These are phyloP conservation scores for Aspergillus ibericus DNA, from an alignment of 2,329 filamentous ascomycete species.

Conservation along the genomic window DNA sequence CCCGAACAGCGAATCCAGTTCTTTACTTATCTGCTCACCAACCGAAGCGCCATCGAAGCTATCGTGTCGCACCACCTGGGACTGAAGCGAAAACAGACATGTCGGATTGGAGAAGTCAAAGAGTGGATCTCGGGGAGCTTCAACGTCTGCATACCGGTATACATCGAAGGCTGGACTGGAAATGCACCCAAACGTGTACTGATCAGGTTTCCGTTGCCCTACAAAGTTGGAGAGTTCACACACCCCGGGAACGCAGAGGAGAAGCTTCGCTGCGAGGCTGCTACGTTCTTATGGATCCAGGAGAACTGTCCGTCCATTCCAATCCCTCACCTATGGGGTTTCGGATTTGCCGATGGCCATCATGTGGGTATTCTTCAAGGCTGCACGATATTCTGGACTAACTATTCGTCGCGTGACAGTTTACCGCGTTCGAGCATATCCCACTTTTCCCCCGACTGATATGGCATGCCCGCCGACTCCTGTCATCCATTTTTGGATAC, in stretches of 20 bases:
- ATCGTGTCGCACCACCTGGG: slow-evolving; percentile 7
- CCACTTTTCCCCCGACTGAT: no score
- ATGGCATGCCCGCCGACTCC: no score
- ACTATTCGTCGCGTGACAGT: no score
- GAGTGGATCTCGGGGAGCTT: slow-evolving; percentile 10
- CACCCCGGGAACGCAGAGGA: background rate
- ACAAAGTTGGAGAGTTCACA: background rate
- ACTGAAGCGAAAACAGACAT: background rate
- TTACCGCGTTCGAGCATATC: no score
- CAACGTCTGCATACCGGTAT: slow-evolving; percentile 12
- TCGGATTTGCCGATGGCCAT: background rate
- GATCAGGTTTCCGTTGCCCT: background rate
- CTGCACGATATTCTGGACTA: no score
- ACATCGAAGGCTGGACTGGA: background rate
- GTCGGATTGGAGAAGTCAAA: slow-evolving; percentile 1
- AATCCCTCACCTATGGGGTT: background rate
- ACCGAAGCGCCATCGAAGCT: background rate
- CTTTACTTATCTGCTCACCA: no score
- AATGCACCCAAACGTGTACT: background rate
- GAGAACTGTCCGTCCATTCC: background rate
- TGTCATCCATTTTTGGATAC: no score
- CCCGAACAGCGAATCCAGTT: no score
- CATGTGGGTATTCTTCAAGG: background rate
- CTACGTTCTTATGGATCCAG: background rate
- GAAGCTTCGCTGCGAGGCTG: background rate